Conservation (phyloP, 805 yeast species). For the Wickerhamiella sorbophila region DNA sequence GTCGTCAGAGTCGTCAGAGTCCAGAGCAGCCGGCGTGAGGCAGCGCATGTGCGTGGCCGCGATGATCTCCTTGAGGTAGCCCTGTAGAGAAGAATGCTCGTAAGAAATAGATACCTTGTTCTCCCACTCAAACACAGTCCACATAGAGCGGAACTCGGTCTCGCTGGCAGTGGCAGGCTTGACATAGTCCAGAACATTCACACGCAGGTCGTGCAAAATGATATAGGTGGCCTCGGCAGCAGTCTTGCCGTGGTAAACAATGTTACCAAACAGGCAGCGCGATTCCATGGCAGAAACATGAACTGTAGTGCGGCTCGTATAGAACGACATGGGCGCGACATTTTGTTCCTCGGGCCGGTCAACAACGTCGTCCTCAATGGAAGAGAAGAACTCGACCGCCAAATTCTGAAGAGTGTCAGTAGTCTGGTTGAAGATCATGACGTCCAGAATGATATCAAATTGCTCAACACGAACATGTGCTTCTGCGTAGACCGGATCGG, state of each 20-base stretch:
- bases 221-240: constrained; percentile 82
- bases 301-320: constrained; percentile 72
- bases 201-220: constrained; percentile 84
- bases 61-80: constrained; percentile 61
- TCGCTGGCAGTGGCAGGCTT: constrained; percentile 89
- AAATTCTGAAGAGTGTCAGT: constrained; percentile 75
- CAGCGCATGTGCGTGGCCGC: constrained; percentile 86
- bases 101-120: constrained; percentile 70
- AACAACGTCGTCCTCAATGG: constrained; percentile 89
- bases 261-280: constrained; percentile 94
- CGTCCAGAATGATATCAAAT: constrained; percentile 89
- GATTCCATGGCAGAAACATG: constrained; percentile 96
- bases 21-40: constrained; percentile 79
- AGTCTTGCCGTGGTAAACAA: constrained; percentile 90
- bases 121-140: constrained; percentile 99
- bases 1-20: constrained; percentile 27
- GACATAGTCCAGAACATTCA: constrained; percentile 93
- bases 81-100: constrained; percentile 20
- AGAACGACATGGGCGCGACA: constrained; percentile 95
- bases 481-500: constrained; percentile 96
- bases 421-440: constrained; percentile 87
- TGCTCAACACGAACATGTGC: constrained; percentile 94
- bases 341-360: constrained; percentile 83
- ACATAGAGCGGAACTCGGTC: constrained; percentile 85
- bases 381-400: constrained; percentile 86